Conservation (phyloP, 108 stramenopile species). For the Cyclotella baltica region DNA sequence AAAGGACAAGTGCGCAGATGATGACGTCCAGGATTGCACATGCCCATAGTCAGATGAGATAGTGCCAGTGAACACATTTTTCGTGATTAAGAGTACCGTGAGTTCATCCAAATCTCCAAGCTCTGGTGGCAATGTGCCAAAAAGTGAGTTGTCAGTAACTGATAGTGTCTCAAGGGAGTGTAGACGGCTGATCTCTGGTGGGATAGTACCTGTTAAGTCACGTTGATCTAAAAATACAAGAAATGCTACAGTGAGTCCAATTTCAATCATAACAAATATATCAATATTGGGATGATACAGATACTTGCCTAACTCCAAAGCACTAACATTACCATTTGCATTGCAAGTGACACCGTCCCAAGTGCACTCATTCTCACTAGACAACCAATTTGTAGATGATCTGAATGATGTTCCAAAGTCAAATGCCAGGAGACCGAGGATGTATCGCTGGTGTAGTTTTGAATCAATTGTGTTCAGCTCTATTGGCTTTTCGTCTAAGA, state of each 20-base stretch:
- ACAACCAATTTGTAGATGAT: not conserved
- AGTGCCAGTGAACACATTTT: not conserved
- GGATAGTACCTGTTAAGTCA: not conserved
- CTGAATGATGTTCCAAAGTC: not conserved
- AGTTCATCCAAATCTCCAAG: not conserved
- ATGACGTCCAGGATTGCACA: no score
- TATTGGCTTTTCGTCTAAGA: not conserved
- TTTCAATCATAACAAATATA: not conserved
- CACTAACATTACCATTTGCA: not conserved
- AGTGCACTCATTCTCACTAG: not conserved
- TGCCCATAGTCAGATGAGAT: no score
- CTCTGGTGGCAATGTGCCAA: not conserved
- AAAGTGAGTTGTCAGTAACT: not conserved
- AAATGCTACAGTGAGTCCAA: not conserved
- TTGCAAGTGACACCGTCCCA: not conserved
- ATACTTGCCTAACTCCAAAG: conserved; percentile 5
- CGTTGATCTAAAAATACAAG: not conserved
- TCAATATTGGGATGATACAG: no score
- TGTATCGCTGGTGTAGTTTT: conserved; percentile 5
- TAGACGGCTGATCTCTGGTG: not conserved
- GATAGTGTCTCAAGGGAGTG: not conserved
- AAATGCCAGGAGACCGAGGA: not conserved
- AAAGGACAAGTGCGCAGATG: not conserved
- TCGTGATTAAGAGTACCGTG: not conserved
- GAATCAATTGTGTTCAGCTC: not conserved